Conservation (phyloP, 768 basidiomycete species). For the Chalciporus chontae region DNA sequence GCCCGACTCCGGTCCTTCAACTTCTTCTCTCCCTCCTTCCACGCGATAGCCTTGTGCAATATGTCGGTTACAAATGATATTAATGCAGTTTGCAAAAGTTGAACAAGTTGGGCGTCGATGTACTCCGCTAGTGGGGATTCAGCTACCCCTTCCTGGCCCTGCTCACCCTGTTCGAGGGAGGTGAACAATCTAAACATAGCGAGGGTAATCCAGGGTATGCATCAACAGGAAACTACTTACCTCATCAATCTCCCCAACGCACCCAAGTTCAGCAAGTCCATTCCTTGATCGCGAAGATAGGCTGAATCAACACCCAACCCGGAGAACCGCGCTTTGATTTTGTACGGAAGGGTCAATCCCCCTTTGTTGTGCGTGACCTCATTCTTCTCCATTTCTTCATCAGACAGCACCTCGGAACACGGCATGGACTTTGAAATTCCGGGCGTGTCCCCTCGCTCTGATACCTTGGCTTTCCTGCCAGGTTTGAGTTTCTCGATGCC, state of each 20-base stretch:
- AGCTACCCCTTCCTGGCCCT: constrained; percentile 19
- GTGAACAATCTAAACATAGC: constrained; percentile 26
- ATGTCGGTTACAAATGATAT: constrained; percentile 50
- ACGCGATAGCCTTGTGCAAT: constrained; percentile 48
- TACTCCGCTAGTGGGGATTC: constrained; percentile 21
- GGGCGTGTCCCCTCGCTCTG: constrained; percentile 1
- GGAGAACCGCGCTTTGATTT: constrained; percentile 39
- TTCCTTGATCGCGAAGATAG: constrained; percentile 38
- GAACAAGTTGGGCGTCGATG: constrained; percentile 50
- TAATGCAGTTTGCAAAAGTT: constrained; percentile 41
- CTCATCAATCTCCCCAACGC: constrained; percentile 38
- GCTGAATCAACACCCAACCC: constrained; percentile 44
- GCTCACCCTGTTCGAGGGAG: constrained; percentile 23
- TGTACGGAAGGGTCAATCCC: constrained; percentile 46
- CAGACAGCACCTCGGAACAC: constrained; percentile 7
- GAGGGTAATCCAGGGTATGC: constrained; percentile 6
- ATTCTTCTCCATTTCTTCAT: constrained; percentile 11
- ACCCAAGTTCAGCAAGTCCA: constrained; percentile 41
- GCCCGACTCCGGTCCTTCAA: constrained; percentile 58
- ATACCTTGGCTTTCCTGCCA: constrained; percentile 25
- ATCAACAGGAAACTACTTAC: constrained; percentile 32
- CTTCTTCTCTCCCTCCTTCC: constrained; percentile 55
- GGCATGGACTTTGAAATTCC: constrained; percentile 8
- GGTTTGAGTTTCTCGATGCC: constrained; percentile 35
- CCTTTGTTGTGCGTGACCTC: constrained; percentile 18